Evolutionary conservation across 2,329 filamentous ascomycete species (phyloP).

Genomic region (Rosellinia necatrix): DNA sequence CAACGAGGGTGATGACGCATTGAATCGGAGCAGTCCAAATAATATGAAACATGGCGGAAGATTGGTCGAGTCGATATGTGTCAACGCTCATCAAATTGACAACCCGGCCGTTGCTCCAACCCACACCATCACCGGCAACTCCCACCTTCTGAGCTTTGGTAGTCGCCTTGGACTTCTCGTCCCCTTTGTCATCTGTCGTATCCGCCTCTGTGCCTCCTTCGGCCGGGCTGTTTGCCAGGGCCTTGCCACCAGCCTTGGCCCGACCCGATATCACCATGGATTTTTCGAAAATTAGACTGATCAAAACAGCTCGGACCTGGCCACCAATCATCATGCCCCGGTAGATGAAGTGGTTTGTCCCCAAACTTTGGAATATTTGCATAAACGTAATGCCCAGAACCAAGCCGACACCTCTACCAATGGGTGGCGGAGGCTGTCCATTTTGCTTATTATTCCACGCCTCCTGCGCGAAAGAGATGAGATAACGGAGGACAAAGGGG

Average conservation of each 20-base stretch:
- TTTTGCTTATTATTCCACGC: constrained; percentile 70
- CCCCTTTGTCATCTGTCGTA: constrained; percentile 51
- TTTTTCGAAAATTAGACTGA: constrained; percentile 89
- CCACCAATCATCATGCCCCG: constrained; percentile 91
- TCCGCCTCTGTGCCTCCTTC: constrained; percentile 53
- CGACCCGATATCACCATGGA: constrained; percentile 86
- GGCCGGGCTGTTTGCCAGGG: constrained; percentile 43
- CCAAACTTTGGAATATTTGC: constrained; percentile 81
- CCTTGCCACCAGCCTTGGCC: constrained; percentile 77
- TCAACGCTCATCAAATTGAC: constrained; percentile 95
- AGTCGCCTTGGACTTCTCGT: constrained; percentile 42
- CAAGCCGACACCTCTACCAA: constrained; percentile 78
- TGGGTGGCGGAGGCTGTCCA: constrained; percentile 61
- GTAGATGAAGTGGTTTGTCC: constrained; percentile 90
- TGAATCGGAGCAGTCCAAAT: constrained; percentile 85
- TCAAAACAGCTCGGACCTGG: constrained; percentile 78
- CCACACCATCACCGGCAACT: constrained; percentile 70
- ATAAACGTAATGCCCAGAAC: constrained; percentile 84
- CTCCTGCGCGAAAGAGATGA: constrained; percentile 83
- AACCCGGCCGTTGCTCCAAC: constrained; percentile 92
- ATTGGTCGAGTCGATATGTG: constrained; percentile 89
- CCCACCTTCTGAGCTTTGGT: constrained; percentile 51
- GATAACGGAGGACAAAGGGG: constrained; percentile 81
- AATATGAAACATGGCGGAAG: constrained; percentile 87
- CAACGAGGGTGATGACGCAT: constrained; percentile 75